Conservation (phyloP, 805 yeast species). For the Babjeviella inositovora region DNA sequence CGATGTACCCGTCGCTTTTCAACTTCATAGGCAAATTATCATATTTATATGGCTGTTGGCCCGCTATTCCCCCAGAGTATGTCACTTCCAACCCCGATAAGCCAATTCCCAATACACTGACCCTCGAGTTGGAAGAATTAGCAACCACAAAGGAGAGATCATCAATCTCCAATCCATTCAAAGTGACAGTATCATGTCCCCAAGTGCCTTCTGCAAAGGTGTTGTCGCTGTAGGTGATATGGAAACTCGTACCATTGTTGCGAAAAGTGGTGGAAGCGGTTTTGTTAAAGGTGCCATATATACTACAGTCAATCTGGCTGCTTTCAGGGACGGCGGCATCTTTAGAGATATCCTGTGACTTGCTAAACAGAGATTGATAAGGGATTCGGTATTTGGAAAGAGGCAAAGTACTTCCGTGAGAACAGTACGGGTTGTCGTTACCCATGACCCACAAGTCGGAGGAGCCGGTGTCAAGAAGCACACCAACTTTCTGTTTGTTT, state of each 20-base stretch:
- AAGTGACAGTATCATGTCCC: conserved; percentile 45
- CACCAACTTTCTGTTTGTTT: conserved; percentile 21
- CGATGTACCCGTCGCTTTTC: conserved; percentile 38
- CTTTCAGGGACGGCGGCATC: conserved; percentile 1
- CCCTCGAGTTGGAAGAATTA: conserved; percentile 38
- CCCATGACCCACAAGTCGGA: conserved; percentile 31
- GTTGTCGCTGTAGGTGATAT: conserved; percentile 29
- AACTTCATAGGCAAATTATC: conserved; percentile 52
- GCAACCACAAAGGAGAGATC: conserved; percentile 64
- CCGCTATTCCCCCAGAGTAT: conserved; percentile 10
- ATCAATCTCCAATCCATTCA: conserved; percentile 30
- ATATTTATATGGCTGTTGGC: conserved; percentile 32
- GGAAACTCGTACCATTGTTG: conserved; percentile 20
- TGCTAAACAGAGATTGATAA: background rate
- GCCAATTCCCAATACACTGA: conserved; percentile 69
- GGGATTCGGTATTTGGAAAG: no score
- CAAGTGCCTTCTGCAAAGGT: conserved; percentile 31
- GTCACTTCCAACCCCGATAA: conserved; percentile 56
- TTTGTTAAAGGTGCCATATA: conserved; percentile 31
- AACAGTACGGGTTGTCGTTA: conserved; percentile 9
- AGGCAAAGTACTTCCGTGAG: no score
- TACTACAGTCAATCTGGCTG: conserved; percentile 27
- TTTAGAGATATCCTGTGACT: background rate
- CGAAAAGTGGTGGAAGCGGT: conserved; percentile 18
- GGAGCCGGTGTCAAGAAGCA: conserved; percentile 31